These are phyloP conservation scores for Eragrostis nindensis DNA, from an alignment of 176 grass and related monocot genomes.

Conservation along the genomic window DNA sequence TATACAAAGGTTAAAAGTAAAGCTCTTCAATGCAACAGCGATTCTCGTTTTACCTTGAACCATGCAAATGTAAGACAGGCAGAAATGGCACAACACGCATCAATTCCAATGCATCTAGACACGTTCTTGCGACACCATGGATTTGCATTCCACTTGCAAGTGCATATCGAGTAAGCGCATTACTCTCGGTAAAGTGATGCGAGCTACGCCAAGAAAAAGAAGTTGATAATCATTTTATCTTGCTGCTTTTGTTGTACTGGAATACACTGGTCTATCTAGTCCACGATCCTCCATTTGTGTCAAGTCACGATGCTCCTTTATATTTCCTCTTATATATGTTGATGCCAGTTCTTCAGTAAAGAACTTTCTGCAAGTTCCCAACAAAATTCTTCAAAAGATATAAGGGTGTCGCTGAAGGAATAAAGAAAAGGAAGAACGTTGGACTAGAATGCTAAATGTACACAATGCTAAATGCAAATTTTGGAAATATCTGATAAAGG, in stretches of 20 bases:
- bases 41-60: not conserved
- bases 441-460: no score
- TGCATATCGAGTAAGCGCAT: constrained; percentile 56
- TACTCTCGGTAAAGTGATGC: constrained; percentile 30
- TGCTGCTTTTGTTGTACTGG: constrained; percentile 15
- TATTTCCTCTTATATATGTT: not conserved
- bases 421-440: not conserved
- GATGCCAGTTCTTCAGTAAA: constrained; percentile 1
- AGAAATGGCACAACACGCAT: not conserved
- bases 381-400: constrained; percentile 23
- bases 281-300: constrained; percentile 15
- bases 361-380: constrained; percentile 8
- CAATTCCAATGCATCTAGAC: constrained; percentile 41
- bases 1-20: not conserved
- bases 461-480: not conserved
- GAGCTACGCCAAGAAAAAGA: constrained; percentile 22
- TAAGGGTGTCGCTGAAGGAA: not conserved
- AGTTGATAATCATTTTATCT: not conserved
- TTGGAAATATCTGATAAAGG: not conserved
- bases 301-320: constrained; percentile 1
- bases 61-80: constrained; percentile 21
- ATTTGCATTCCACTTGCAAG: constrained; percentile 33
- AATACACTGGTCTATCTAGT: not conserved
- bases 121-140: not conserved
- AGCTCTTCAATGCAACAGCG: not conserved